Conservation (phyloP, 2,329 filamentous ascomycete species). For the Colletotrichum salicis region DNA sequence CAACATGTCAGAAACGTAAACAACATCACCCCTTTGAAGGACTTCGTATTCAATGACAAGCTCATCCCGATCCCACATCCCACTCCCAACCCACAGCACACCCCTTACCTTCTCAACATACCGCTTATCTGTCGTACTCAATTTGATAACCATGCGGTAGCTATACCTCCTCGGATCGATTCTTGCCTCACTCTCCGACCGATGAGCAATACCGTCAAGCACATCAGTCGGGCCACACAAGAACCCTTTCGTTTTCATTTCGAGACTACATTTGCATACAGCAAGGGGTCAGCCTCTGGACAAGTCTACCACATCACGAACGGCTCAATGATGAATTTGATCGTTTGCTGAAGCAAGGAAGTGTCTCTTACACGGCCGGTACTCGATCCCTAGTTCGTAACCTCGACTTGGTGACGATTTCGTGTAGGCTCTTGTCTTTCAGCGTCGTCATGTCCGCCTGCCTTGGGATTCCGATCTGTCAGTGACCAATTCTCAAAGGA, state of each 20-base stretch:
- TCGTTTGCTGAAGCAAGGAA: no score
- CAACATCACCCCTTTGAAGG: background rate
- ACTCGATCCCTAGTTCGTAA: constrained; percentile 57
- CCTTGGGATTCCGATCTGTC: background rate
- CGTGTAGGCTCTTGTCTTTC: no score
- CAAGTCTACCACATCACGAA: background rate
- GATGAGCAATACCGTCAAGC: constrained; percentile 48
- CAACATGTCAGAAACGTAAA: background rate
- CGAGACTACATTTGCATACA: background rate
- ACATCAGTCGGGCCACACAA: constrained; percentile 56
- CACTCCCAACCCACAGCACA: constrained; percentile 59
- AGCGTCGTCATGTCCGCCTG: background rate
- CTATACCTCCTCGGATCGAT: constrained; percentile 55
- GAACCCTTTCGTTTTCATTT: constrained; percentile 51
- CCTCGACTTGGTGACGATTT: constrained; percentile 50
- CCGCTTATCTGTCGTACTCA: constrained; percentile 60
- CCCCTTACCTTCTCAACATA: constrained; percentile 59
- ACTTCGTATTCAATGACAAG: constrained; percentile 22
- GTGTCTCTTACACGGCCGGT: constrained; percentile 44
- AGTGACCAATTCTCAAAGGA: constrained; percentile 28
- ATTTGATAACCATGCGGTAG: constrained; percentile 59
- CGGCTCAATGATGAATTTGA: no score
- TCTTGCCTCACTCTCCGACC: constrained; percentile 43
- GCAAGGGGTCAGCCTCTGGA: background rate
- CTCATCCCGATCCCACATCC: constrained; percentile 47